These are phyloP conservation scores for Pterocarpus santalinus DNA, from an alignment of 306 rosid species.

Conservation along the genomic window DNA sequence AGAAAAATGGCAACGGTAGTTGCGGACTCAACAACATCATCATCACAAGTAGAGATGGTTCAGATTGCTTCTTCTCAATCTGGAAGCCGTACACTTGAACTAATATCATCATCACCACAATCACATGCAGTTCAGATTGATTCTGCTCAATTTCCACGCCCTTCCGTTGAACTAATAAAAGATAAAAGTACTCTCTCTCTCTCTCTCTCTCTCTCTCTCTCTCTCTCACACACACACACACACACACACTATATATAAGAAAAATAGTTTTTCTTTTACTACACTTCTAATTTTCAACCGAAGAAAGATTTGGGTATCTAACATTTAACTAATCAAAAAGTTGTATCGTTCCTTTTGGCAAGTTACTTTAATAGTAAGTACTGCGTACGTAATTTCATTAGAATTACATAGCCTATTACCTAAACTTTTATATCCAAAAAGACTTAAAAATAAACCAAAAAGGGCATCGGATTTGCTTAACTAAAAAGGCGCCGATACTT, in stretches of 20 bases:
- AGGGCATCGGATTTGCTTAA: no score
- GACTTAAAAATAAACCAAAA: no score
- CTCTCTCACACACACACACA: no score
- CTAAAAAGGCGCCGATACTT: no score
- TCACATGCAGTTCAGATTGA: conserved; percentile 28
- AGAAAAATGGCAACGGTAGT: conserved; percentile 26
- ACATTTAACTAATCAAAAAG: no score
- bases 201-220: background rate
- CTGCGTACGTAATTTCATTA: no score
- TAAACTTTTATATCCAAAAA: no score
- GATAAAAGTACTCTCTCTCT: conserved; percentile 27
- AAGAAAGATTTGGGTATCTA: no score
- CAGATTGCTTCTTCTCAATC: conserved; percentile 19
- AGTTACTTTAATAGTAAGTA: no score
- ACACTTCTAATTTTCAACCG: background rate
- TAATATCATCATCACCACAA: conserved; percentile 11
- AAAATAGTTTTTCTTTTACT: background rate
- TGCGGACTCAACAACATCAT: conserved; percentile 3
- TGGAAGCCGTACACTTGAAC: background rate
- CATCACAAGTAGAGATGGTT: conserved; percentile 8
- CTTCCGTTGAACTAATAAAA: conserved; percentile 29
- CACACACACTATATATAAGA: background rate
- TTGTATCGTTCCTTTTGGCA: no score
- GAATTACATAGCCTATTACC: no score
- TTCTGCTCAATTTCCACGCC: background rate